Base-by-base conservation (phyloP, 345 rosid species). In the Psidium guajava region DNA sequence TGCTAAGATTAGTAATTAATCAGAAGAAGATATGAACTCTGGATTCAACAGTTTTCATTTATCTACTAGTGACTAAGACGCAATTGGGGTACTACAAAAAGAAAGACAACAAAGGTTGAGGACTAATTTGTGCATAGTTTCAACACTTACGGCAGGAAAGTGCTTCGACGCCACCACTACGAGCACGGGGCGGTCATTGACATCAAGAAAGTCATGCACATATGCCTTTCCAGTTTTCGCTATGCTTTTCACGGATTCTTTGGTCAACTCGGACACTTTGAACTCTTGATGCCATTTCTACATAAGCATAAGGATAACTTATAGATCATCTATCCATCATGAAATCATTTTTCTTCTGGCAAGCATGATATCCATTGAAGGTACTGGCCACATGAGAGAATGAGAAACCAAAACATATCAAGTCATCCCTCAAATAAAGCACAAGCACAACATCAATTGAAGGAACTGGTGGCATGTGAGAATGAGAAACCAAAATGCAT, bases 251-350 rank as follows among this genome's bases (percentile, higher is more conserved):
- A 95, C 91, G 7, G 93, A 90, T 84, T 94, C 98, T 83, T 95
- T 95, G 25, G 93, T 88, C 87, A 95, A 86, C 87, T 95, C 92
- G 83, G 93, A 87, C 84, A 93, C 95, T 59, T 90, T 86, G 91
- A 95, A 97, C 82, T 95, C 96, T 85, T 91, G 92, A 55, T 93
- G 96, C 99, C 98, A 97, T 93, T 92, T 93, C 98, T 95, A 86
- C 64, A 85, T 86, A 86, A 88, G 86, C 84, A 91, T 87, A 86
- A 20, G 50, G 50, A 77, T 55, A 51, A 58, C 51, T 44, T 49
- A 44, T 74, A 42, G 21, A 22, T 2, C n/a, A 82, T 82, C 10
- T 11, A 44, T 75, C 69, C 52, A 54, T n/a, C 64, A 55, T 4
- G 42, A 12, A 64, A 55, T 53, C 49, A 54, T 20, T 54, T 28